These are phyloP conservation scores for Venustampulla echinocandica DNA, from an alignment of 495 filamentous ascomycete species.

Conservation along the genomic window DNA sequence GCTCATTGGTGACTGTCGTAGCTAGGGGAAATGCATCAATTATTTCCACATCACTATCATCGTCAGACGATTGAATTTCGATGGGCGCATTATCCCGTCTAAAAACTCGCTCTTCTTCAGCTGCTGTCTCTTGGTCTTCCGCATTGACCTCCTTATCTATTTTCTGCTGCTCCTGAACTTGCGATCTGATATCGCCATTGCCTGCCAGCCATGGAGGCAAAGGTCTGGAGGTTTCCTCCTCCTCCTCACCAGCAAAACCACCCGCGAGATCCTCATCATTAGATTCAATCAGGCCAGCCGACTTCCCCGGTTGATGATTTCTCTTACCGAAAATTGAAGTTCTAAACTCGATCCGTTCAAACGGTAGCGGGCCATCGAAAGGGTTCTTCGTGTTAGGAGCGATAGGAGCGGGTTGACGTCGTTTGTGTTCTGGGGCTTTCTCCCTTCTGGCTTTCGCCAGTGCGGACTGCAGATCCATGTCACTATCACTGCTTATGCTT, in stretches of 20 bases:
- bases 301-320: conserved; percentile 24
- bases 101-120: conserved; percentile 35
- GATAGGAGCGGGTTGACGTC: conserved; percentile 21
- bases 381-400: conserved; percentile 36
- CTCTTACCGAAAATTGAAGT: conserved; percentile 48
- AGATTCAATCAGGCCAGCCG: conserved; percentile 14
- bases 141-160: conserved; percentile 37
- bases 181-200: conserved; percentile 42
- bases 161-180: conserved; percentile 37
- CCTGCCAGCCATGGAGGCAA: conserved; percentile 83
- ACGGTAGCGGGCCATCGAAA: conserved; percentile 79
- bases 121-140: conserved; percentile 43
- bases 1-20: conserved; percentile 2
- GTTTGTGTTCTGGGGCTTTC: conserved; percentile 23
- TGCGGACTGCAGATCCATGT: conserved; percentile 53
- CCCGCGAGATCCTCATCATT: conserved; percentile 54
- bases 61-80: conserved; percentile 29
- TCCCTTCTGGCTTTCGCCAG: conserved; percentile 42
- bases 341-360: conserved; percentile 72
- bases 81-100: conserved; percentile 18
- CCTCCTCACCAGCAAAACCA: conserved; percentile 54
- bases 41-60: conserved; percentile 48
- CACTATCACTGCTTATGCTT: conserved; percentile 49
- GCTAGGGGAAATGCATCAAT: conserved; percentile 30
- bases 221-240: conserved; percentile 43